Percentiles rank a stretch among this genome's conserved stretches.
phyloP scores from a whole-genome alignment of 1,284 basidiomycete species.

The Puccinia sorghi region DNA sequence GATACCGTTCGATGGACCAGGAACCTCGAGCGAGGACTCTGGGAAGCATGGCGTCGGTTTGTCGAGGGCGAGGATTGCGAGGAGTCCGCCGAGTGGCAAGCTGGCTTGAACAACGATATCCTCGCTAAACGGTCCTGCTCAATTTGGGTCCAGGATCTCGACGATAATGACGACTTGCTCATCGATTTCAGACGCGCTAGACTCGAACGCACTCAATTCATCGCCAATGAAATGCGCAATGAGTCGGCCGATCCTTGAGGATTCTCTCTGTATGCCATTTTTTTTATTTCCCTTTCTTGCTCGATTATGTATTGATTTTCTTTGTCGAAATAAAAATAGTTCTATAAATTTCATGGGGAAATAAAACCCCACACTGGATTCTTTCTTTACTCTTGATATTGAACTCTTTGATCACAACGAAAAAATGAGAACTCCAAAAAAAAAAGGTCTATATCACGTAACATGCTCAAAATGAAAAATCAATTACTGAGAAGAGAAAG shows the following conservation, averaged over 20 bases:
- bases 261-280: not conserved
- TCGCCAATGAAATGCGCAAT: not conserved
- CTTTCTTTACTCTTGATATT: not conserved
- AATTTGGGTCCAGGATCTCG: constrained; percentile 38
- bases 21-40: constrained; percentile 64
- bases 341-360: not conserved
- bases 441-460: not conserved
- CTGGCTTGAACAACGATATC: not conserved
- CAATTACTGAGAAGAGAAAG: not conserved
- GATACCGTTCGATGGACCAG: constrained; percentile 65
- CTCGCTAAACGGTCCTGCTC: constrained; percentile 25
- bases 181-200: not conserved
- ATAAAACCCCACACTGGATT: not conserved
- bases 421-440: not conserved
- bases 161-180: not conserved
- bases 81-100: constrained; percentile 59
- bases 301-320: not conserved
- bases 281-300: not conserved
- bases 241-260: not conserved
- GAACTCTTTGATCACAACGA: not conserved
- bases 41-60: constrained; percentile 65
- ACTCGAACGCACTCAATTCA: constrained; percentile 13
- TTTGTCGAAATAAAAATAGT: not conserved
- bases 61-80: constrained; percentile 63
- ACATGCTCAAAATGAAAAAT: not conserved